A percentile compares a stretch with the other conserved stretches of the same genome.
phyloP scores from a whole-genome alignment of 164 flowering plant species.

The Macadamia integrifolia region DNA sequence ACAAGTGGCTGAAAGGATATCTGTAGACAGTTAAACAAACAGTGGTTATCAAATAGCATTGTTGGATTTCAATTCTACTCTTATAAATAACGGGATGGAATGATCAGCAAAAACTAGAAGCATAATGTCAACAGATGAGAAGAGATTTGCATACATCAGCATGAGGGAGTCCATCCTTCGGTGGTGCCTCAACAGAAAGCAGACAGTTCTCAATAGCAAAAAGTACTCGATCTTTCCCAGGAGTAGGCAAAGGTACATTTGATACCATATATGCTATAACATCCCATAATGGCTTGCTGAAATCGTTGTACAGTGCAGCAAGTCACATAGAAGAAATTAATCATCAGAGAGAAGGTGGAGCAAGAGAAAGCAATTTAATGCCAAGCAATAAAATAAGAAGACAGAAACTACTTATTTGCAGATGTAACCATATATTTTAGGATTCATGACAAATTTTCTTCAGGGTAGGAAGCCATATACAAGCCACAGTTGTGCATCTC shows the following conservation, averaged over 20 bases:
- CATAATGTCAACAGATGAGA: neutral
- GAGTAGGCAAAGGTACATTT: conserved; percentile 87
- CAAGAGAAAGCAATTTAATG: neutral
- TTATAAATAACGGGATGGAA: neutral
- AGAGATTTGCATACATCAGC: conserved; percentile 66
- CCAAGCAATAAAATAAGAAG: neutral
- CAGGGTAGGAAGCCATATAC: too few relatives aligned
- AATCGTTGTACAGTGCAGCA: conserved; percentile 19
- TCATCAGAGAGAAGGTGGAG: neutral
- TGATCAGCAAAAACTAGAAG: neutral
- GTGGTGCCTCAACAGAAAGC: conserved; percentile 87
- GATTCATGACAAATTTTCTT: too few relatives aligned
- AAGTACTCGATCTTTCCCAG: conserved; percentile 86
- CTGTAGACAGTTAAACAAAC: conserved; percentile 41
- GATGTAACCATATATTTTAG: too few relatives aligned
- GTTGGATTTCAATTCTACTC: neutral
- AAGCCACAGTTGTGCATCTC: too few relatives aligned
- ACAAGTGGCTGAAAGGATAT: conserved; percentile 92
- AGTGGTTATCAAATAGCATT: neutral
- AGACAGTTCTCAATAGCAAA: conserved; percentile 88
- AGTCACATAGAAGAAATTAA: neutral
- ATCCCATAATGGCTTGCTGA: conserved; percentile 99
- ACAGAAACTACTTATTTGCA: too few relatives aligned
- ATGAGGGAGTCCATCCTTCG: conserved; percentile 93
- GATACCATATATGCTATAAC: conserved; percentile 75